Base-by-base conservation (phyloP, 2,329 filamentous ascomycete species). In the Pestalotiopsis sp. region DNA sequence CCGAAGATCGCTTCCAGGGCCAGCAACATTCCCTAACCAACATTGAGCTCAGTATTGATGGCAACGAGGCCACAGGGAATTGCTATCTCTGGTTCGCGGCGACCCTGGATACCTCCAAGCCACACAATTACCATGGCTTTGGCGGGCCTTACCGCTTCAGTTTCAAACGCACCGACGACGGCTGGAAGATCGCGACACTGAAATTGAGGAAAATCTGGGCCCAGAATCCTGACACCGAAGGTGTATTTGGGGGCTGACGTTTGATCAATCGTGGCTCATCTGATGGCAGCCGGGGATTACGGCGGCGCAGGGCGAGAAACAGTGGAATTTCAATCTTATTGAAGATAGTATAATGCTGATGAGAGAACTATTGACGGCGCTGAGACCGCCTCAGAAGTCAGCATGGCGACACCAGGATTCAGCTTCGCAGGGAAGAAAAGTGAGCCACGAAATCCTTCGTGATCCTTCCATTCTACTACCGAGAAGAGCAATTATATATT, bases 61-160 rank as follows among this genome's bases (percentile, higher is more conserved):
- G 64, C 45, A 45, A 66, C 56, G 9, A 59, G 36, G 64, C 45
- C 5, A 66, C 45, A 6, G 64, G 45, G 17, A 39, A 12, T 25
- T 66, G 64, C 39, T 58, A 66, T 59, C 56, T 66, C 45, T 59
- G 64, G 64, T 66, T 66, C 57, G 64, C 64, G 25, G 64, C 64
- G 45, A 66, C 36, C 36, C 7, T 66, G 64, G 45, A 66, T 25
- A 66, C 64, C 23, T 57, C 45, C 45, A 58, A 66, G 64, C 64
- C 64, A 12, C 45, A 66, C 23, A 45, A 66, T 14, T 66, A 66
- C 52, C 64, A 66, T 36, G 64, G 45, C 56, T 66, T 66, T 66
- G 64, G 61, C 23, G 61, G 36, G 17, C 61, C 61, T 20, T 64
- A 64, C 23, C n/a, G n/a, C 9, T 45, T 64, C 25, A 31, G 14